Evolutionary conservation across 495 filamentous ascomycete genomes (phyloP), one percentile per base, ranked within the genome.

Genomic region (Tuber borchii): DNA sequence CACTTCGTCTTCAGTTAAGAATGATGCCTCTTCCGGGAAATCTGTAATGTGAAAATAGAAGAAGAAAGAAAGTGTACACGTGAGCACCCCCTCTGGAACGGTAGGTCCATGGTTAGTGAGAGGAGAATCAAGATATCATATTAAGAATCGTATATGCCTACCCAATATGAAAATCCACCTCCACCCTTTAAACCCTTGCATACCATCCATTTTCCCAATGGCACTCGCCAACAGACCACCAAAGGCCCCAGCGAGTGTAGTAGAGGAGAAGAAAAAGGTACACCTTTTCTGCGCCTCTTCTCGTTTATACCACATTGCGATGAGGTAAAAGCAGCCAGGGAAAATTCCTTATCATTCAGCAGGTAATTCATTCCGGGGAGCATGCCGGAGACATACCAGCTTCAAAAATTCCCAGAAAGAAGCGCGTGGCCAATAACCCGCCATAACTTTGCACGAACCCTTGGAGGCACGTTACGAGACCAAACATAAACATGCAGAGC

Each of bases 351-450:
- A 61, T 61, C 51, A 61, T n/a, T 61, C 51, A 61, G 42, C 43
- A 44, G 42, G 42, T 76, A 75, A 65, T 61, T 68, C 19, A 65
- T 46, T 80, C 71, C 77, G 70, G n/a, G 6, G 69, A 69, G n/a
- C 26, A 61, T 61, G 51, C 40, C 39, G 39, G 16, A 44, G 96
- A 97, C 91, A 95, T 94, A 83, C 92, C 94, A 0, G 92, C 90
- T 85, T 98, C 94, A 75, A 93, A 93, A 7, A 97, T 71, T 19
- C 94, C 94, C 20, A 97, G 86, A 81, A 97, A 93, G 87, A 97
- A 97, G 16, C 93, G 89, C 2, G 93, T 93, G 4, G 90, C 87
- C 73, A 97, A 87, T 44, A 98, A 86, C 39, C 95, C 93, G 75
- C 86, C 85, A 86, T 92, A 97, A 79, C 89, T 95, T 65, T 88